Percentiles rank a stretch among this genome's conserved stretches.
Evolutionary conservation across 768 basidiomycete species (phyloP).

Genomic region (Calvatia gigantea): DNA sequence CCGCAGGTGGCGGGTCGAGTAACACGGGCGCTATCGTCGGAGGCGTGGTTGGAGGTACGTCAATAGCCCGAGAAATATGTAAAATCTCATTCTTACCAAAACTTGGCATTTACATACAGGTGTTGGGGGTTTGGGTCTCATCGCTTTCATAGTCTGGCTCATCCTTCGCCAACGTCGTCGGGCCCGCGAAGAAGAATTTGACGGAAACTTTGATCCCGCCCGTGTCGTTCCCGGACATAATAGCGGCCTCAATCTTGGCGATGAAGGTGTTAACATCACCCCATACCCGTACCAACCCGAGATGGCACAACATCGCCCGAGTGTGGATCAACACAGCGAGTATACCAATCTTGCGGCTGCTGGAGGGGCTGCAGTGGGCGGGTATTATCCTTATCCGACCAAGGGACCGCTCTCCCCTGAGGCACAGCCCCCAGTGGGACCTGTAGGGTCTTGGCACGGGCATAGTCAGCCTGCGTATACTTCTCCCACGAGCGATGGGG

Average conservation of each 20-base stretch:
- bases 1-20: neutral
- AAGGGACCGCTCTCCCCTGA: neutral
- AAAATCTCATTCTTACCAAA: neutral
- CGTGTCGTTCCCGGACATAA: constrained; percentile 2
- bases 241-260: neutral
- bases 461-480: neutral
- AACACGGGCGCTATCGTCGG: constrained; percentile 47
- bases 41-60: constrained; percentile 45
- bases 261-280: neutral
- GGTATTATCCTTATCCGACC: neutral
- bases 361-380: neutral
- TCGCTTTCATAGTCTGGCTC: constrained; percentile 23
- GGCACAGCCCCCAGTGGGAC: neutral
- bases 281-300: constrained; percentile 1
- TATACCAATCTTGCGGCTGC: neutral
- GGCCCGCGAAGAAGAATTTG: constrained; percentile 26
- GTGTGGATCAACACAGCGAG: neutral
- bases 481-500: neutral
- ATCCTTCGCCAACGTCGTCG: constrained; percentile 24
- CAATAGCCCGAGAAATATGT: too few relatives aligned
- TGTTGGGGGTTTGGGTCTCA: constrained; percentile 22
- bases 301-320: neutral
- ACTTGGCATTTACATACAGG: constrained; percentile 19
- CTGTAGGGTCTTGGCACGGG: neutral
- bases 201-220: constrained; percentile 40